Base-by-base conservation (phyloP, 495 filamentous ascomycete species). In the Astrothelium macrocarpum region DNA sequence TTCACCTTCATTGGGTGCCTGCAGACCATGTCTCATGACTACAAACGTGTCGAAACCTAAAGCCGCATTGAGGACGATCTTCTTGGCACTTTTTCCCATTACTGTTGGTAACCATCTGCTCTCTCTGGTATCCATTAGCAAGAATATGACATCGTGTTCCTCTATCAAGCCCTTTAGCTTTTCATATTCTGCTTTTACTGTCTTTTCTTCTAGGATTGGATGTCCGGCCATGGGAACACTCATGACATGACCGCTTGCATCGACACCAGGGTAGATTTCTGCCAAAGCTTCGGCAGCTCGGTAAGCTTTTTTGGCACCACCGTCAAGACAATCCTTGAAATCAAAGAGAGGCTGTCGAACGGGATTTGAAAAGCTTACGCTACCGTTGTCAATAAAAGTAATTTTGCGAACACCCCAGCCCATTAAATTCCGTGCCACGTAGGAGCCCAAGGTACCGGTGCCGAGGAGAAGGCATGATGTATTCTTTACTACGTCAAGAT, bases 341-440 rank as follows among this genome's bases (percentile, higher is more conserved):
- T 86, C 83, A 73, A 93, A 98, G 16, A 98, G 79, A 1, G 94
- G 93, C 71, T 98, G 94, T 53, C 94, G 85, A 46, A 97, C 94
- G 1, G 94, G 94, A 69, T 98, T 98, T n/a, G 93, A 97, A 72
- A 92, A 97, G 29, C 90, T 95, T 46, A 98, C 90, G 1, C 79
- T 85, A n/a, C 87, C 93, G 68, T 94, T 95, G 72, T 98, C 94
- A 58, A 98, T 82, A 73, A 98, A 96, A 1, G 93, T 97, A 67
- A 98, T 95, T 72, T 91, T 92, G 59, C 87, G 84, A n/a, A 96
- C 92, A 25, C 94, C 94, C 94, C 94, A 98, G 23, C 90, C 94
- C 82, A 97, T 84, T 28, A 98, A 74, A 67, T 90, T 93, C 18
- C 94, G 81, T 42, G 91, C 87, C 60, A 98, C 91, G 72, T 97